These are phyloP conservation scores for Syzygium jambos DNA, from an alignment of 345 rosid genomes.

Conservation along the genomic window DNA sequence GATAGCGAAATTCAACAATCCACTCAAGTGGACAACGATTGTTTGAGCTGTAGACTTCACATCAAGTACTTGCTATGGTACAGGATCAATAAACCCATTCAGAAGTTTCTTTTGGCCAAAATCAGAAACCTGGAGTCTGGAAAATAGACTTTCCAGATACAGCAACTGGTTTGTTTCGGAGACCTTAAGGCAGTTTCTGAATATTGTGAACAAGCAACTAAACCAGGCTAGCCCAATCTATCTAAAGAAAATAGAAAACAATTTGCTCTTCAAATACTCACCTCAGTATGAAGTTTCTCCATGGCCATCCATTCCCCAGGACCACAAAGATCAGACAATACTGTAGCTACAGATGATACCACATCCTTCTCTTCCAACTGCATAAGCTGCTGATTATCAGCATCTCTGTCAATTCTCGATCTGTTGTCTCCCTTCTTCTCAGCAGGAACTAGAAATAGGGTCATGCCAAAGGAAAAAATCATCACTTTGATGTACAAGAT, in stretches of 20 bases:
- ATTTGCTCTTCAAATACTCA: conserved; percentile 14
- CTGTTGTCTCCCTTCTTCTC: conserved; percentile 88
- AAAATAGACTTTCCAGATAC: background rate
- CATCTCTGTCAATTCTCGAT: conserved; percentile 73
- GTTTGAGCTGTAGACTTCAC: background rate
- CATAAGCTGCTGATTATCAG: conserved; percentile 89
- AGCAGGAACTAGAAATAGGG: conserved; percentile 17
- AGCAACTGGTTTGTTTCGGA: background rate
- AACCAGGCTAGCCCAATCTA: background rate
- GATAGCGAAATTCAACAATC: background rate
- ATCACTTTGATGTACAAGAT: background rate
- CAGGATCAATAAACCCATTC: background rate
- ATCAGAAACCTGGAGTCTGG: background rate
- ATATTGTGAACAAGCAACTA: background rate
- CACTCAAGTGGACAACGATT: background rate
- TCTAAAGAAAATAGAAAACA: background rate
- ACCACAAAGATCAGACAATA: conserved; percentile 95
- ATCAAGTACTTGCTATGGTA: background rate
- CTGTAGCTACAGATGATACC: conserved; percentile 96
- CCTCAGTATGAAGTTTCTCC: conserved; percentile 92
- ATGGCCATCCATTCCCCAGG: conserved; percentile 99
- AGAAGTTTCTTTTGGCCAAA: background rate
- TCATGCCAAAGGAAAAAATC: conserved; percentile 7
- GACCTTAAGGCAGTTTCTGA: background rate
- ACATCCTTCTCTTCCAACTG: conserved; percentile 97